Percentiles rank a stretch among this genome's conserved stretches.
These are phyloP conservation scores for Penicillium manginii DNA, from an alignment of 495 filamentous ascomycete genomes.

Conservation along the genomic window DNA sequence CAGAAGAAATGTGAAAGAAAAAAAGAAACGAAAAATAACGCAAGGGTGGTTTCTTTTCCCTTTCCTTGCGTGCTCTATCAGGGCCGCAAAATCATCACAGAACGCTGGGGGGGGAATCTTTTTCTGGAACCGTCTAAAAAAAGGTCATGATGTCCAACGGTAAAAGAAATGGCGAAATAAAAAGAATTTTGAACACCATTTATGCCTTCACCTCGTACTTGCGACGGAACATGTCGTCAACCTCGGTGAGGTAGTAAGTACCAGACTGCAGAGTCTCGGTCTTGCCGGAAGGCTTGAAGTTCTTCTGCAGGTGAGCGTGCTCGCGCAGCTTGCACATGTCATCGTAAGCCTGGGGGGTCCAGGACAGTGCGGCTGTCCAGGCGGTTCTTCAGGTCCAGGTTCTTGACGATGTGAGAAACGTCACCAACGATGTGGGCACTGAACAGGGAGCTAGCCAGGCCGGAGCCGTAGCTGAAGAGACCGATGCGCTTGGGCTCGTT, in stretches of 20 bases:
- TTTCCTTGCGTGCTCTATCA: slow-evolving; percentile 34
- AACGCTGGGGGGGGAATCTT: slow-evolving; percentile 49
- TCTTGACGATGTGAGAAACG: slow-evolving; percentile 74
- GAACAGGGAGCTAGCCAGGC: slow-evolving; percentile 88
- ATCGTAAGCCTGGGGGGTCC: slow-evolving; percentile 85
- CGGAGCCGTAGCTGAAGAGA: slow-evolving; percentile 94
- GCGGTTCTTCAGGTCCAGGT: slow-evolving; percentile 77
- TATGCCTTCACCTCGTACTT: slow-evolving; percentile 87
- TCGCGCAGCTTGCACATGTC: slow-evolving; percentile 94
- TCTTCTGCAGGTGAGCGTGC: slow-evolving; percentile 91
- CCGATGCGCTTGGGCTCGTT: slow-evolving; percentile 85
- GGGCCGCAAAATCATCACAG: slow-evolving; percentile 25
- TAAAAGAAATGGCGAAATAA: slow-evolving; percentile 27
- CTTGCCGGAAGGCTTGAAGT: slow-evolving; percentile 78
- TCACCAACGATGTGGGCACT: slow-evolving; percentile 81
- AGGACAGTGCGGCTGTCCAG: slow-evolving; percentile 73
- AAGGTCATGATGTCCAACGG: slow-evolving; percentile 37
- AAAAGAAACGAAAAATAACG: slow-evolving; percentile 18
- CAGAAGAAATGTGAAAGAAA: slow-evolving; percentile 7
- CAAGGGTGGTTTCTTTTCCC: slow-evolving; percentile 14
- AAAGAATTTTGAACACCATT: slow-evolving; percentile 15
- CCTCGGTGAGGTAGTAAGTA: slow-evolving; percentile 85
- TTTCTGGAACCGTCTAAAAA: slow-evolving; percentile 42
- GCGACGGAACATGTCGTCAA: slow-evolving; percentile 96
- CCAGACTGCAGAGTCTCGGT: slow-evolving; percentile 75